A percentile compares a stretch with the other conserved stretches of the same genome.
Evolutionary conservation across 108 stramenopile species (phyloP).

Genomic region (Parietichytrium sp.): DNA sequence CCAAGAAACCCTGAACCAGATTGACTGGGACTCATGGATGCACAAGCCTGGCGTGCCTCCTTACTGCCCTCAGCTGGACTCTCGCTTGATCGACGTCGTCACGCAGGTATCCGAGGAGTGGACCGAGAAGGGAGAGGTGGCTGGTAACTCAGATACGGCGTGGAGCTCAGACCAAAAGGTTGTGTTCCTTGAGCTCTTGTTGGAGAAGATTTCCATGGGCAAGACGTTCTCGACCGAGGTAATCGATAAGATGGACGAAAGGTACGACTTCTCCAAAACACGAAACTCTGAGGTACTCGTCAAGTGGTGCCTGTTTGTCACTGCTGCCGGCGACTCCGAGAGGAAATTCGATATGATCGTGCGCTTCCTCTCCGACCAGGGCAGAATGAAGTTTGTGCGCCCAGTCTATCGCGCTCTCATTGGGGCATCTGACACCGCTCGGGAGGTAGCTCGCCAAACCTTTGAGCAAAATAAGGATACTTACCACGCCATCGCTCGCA

Average conservation of each 20-base stretch:
- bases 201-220: neutral
- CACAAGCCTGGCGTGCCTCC: neutral
- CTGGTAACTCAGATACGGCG: neutral
- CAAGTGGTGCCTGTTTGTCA: slow-evolving; percentile 81
- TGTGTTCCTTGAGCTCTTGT: neutral
- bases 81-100: neutral
- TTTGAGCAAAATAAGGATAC: slow-evolving; percentile 77
- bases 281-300: slow-evolving; percentile 75
- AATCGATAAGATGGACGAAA: neutral
- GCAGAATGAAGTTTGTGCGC: slow-evolving; percentile 96
- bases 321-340: slow-evolving; percentile 66
- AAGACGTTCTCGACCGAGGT: slow-evolving; percentile 20
- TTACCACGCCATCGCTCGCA: slow-evolving; percentile 90
- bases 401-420: slow-evolving; percentile 82
- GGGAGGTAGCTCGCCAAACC: slow-evolving; percentile 67
- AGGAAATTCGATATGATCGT: slow-evolving; percentile 68
- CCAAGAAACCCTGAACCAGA: neutral
- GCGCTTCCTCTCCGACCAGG: slow-evolving; percentile 87
- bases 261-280: slow-evolving; percentile 32
- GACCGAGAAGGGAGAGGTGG: neutral
- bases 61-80: neutral
- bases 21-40: slow-evolving; percentile 30
- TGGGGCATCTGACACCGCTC: slow-evolving; percentile 58
- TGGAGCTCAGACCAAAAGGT: slow-evolving; percentile 13
- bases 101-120: neutral